These are phyloP conservation scores for Hypericum perforatum DNA, from an alignment of 345 rosid genomes.

Conservation along the genomic window DNA sequence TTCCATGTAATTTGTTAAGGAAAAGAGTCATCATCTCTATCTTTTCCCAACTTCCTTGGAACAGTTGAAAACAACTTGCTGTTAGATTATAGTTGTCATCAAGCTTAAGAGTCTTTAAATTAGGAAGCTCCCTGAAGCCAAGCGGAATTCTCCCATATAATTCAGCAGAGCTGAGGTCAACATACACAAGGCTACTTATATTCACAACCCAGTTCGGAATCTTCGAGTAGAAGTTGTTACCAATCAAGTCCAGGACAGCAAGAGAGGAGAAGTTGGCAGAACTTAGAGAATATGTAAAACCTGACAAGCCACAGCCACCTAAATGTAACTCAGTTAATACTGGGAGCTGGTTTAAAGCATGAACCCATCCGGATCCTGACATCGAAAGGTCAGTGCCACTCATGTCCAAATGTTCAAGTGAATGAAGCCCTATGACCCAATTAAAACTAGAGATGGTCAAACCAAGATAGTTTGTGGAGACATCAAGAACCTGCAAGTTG, in stretches of 20 bases:
- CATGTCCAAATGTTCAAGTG: constrained; percentile 18
- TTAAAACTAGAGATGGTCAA: constrained; percentile 11
- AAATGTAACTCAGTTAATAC: constrained; percentile 25
- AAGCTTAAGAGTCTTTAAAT: not conserved
- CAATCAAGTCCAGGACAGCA: constrained; percentile 13
- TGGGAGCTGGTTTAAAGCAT: constrained; percentile 14
- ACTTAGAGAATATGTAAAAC: constrained; percentile 14
- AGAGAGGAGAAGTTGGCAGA: constrained; percentile 16
- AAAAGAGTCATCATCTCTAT: not conserved
- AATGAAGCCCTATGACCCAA: constrained; percentile 30
- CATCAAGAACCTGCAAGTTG: too few species aligned
- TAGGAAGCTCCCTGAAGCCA: constrained; percentile 7
- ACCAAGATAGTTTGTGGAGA: too few species aligned
- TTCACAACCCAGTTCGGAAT: constrained; percentile 12
- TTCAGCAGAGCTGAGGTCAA: constrained; percentile 7
- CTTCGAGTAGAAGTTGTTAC: constrained; percentile 9
- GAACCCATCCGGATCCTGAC: constrained; percentile 13
- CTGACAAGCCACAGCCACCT: constrained; percentile 15
- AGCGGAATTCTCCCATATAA: constrained; percentile 33
- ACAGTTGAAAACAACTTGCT: not conserved
- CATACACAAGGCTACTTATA: constrained; percentile 12
- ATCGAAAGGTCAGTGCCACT: constrained; percentile 15
- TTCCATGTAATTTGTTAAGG: not conserved
- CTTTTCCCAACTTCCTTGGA: not conserved
- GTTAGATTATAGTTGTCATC: not conserved